These are phyloP conservation scores for Colletotrichum gigasporum DNA, from an alignment of 2,329 filamentous ascomycete species.

Conservation along the genomic window DNA sequence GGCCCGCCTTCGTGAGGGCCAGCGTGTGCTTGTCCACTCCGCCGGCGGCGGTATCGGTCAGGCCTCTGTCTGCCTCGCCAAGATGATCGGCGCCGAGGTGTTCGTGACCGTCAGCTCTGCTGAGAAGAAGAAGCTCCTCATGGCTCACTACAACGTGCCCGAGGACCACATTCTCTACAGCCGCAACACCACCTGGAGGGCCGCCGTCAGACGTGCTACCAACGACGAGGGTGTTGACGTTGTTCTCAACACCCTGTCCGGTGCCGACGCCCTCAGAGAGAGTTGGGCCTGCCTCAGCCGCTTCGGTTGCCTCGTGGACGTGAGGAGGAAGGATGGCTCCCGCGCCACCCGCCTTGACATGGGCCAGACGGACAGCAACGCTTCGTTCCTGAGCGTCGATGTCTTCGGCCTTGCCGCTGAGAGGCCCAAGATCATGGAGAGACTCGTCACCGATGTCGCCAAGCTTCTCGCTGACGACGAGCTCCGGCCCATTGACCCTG, in stretches of 20 bases:
- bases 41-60: slow-evolving; percentile 48
- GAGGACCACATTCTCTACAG: slow-evolving; percentile 40
- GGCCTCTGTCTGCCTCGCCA: slow-evolving; percentile 45
- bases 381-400: slow-evolving; percentile 56
- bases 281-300: slow-evolving; percentile 54
- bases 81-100: slow-evolving; percentile 43
- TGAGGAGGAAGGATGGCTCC: slow-evolving; percentile 50
- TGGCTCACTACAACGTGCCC: slow-evolving; percentile 38
- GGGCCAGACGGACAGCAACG: slow-evolving; percentile 57
- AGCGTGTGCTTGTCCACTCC: slow-evolving; percentile 48
- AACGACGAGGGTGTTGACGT: slow-evolving; percentile 45
- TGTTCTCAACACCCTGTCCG: slow-evolving; percentile 52
- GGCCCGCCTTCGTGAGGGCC: slow-evolving; percentile 37
- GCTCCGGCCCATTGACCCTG: slow-evolving; percentile 46
- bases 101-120: slow-evolving; percentile 42
- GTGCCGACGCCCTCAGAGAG: slow-evolving; percentile 51
- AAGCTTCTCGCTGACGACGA: slow-evolving; percentile 44
- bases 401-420: slow-evolving; percentile 53
- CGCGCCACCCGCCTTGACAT: slow-evolving; percentile 56
- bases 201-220: slow-evolving; percentile 41
- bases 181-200: slow-evolving; percentile 41
- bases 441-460: slow-evolving; percentile 48
- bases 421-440: slow-evolving; percentile 50
- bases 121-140: slow-evolving; percentile 43
- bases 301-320: slow-evolving; percentile 57